Evolutionary conservation across 352 stramenopile species (phyloP).

Genomic region (Globisporangium middletonii): DNA sequence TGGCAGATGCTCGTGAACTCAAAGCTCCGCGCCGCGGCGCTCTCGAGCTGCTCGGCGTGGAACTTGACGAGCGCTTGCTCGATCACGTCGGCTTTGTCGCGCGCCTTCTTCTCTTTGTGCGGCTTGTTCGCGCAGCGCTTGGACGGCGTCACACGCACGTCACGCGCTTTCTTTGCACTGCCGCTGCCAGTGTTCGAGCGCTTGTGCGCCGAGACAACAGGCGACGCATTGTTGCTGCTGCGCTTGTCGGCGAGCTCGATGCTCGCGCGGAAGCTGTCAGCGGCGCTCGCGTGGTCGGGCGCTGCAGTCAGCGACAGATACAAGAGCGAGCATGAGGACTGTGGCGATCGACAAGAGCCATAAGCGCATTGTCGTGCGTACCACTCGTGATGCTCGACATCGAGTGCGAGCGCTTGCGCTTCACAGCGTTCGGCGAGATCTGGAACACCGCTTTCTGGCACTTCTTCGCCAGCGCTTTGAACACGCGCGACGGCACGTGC

Average conservation of each 20-base stretch:
- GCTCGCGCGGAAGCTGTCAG: constrained; percentile 14
- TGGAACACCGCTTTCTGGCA: constrained; percentile 20
- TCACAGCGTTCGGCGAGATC: constrained; percentile 38
- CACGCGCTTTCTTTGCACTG: constrained; percentile 15
- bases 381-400: constrained; percentile 23
- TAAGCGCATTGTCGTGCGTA: constrained; percentile 12
- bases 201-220: constrained; percentile 4
- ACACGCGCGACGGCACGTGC: constrained; percentile 10
- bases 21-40: constrained; percentile 26
- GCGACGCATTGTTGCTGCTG: neutral
- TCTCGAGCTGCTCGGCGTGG: constrained; percentile 14
- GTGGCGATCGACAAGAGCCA: neutral
- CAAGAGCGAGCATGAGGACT: neutral
- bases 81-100: constrained; percentile 54
- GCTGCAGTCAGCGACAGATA: neutral
- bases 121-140: constrained; percentile 43
- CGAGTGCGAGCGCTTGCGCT: constrained; percentile 59
- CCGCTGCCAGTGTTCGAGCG: constrained; percentile 12
- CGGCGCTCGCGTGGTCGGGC: constrained; percentile 10
- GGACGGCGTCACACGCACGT: constrained; percentile 29
- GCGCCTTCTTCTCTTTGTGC: constrained; percentile 49
- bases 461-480: constrained; percentile 15
- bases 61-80: constrained; percentile 57
- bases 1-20: constrained; percentile 48
- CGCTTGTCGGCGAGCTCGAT: constrained; percentile 15